Evolutionary conservation across 257 asterid species (phyloP).

Genomic region (Salvia miltiorrhiza): DNA sequence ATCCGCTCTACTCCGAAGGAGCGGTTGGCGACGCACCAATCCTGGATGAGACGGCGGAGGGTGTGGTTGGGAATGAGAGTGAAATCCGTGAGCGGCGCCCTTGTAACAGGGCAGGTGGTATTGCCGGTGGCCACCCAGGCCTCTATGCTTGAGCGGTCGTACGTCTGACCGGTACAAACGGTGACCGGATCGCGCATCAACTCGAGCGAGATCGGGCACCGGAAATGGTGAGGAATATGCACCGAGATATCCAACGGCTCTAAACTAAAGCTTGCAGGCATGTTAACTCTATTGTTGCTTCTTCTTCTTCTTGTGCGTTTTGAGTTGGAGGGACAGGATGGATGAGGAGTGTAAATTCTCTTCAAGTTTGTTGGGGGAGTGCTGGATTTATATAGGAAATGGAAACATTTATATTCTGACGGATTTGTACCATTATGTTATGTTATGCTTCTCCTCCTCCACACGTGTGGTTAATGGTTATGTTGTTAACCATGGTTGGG

Average conservation of each 20-base stretch:
- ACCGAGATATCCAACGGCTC: slow-evolving; percentile 70
- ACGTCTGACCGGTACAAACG: slow-evolving; percentile 90
- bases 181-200: slow-evolving; percentile 95
- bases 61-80: slow-evolving; percentile 87
- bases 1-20: slow-evolving; percentile 81
- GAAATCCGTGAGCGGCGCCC: slow-evolving; percentile 69
- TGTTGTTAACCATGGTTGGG: slow-evolving; percentile 37
- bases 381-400: slow-evolving; percentile 35
- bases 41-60: slow-evolving; percentile 92
- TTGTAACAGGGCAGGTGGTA: slow-evolving; percentile 88
- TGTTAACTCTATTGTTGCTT: slow-evolving; percentile 17
- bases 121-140: slow-evolving; percentile 98
- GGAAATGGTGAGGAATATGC: slow-evolving; percentile 89
- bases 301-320: neutral
- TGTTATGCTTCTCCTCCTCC: slow-evolving; percentile 2
- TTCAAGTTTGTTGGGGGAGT: slow-evolving; percentile 32
- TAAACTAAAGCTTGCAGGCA: slow-evolving; percentile 49
- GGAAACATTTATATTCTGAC: slow-evolving; percentile 48
- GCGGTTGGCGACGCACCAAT: slow-evolving; percentile 92
- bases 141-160: slow-evolving; percentile 89
- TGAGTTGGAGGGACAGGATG: slow-evolving; percentile 8
- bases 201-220: slow-evolving; percentile 94
- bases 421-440: slow-evolving; percentile 23
- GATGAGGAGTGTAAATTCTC: slow-evolving; percentile 40
- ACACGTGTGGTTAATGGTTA: slow-evolving; percentile 33